Evolutionary conservation across 495 filamentous ascomycete genomes (phyloP).

Genomic region (Bryoglossum gracile): DNA sequence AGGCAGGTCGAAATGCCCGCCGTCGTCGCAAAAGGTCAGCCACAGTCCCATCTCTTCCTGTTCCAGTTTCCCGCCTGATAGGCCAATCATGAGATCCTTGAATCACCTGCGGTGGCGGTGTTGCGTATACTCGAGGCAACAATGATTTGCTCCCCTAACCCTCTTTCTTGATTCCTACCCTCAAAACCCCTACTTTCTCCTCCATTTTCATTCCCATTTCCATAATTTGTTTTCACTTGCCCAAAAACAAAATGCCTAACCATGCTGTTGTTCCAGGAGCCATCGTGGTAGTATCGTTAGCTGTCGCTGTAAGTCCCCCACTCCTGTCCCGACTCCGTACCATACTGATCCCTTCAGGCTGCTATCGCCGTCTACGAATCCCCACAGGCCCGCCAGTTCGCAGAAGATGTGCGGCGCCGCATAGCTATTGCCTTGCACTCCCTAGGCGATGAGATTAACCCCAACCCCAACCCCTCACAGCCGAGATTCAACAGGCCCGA

Average conservation of each 20-base stretch:
- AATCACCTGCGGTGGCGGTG: constrained; percentile 3
- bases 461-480: constrained; percentile 43
- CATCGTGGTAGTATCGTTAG: constrained; percentile 66
- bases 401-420: constrained; percentile 67
- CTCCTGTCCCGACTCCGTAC: not conserved
- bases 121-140: not conserved
- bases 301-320: constrained; percentile 49
- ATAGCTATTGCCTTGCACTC: constrained; percentile 71
- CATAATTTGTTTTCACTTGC: constrained; percentile 4
- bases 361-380: constrained; percentile 82
- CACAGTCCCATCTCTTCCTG: constrained; percentile 1
- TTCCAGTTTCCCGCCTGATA: constrained; percentile 6
- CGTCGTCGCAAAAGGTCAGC: constrained; percentile 22
- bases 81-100: too few relatives aligned
- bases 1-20: constrained; percentile 20
- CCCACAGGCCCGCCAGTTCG: constrained; percentile 69
- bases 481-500: constrained; percentile 51
- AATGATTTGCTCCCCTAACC: not conserved
- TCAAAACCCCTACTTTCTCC: not conserved
- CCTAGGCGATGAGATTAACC: constrained; percentile 69
- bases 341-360: constrained; percentile 25
- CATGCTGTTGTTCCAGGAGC: constrained; percentile 52
- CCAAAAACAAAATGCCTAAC: constrained; percentile 34
- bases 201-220: constrained; percentile 1
- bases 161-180: not conserved